Evolutionary conservation across 208 protist genomes (phyloP).

Genomic region (Phytomonas sp.): DNA sequence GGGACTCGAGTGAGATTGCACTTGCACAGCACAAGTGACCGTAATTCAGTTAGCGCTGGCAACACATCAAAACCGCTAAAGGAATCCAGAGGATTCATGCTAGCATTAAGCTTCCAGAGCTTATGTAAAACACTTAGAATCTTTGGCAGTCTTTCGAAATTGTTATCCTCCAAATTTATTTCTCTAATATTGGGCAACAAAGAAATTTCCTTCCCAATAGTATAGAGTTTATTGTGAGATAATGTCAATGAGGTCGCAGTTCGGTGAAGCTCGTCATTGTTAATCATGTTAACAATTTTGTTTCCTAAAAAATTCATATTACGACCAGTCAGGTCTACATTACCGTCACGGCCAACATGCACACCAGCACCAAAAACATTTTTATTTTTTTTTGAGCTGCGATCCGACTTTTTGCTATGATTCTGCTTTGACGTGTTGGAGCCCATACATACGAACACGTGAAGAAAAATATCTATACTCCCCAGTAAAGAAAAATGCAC

Average conservation of each 20-base stretch:
- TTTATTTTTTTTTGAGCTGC: no score
- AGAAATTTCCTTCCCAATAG: conserved; percentile 67
- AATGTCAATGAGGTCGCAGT: conserved; percentile 61
- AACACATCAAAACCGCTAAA: conserved; percentile 38
- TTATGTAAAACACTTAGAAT: conserved; percentile 43
- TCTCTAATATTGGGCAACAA: conserved; percentile 59
- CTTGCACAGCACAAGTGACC: conserved; percentile 39
- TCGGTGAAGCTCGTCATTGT: conserved; percentile 51
- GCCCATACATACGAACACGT: no score
- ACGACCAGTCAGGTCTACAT: conserved; percentile 67
- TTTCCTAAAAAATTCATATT: conserved; percentile 50
- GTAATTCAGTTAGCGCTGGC: conserved; percentile 34
- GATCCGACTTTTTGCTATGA: no score
- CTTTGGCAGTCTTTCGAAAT: conserved; percentile 60
- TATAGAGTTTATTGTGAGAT: conserved; percentile 73
- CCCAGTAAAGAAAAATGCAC: no score
- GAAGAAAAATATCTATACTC: no score
- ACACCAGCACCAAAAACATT: conserved; percentile 71
- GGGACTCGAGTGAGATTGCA: conserved; percentile 50
- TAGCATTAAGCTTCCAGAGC: conserved; percentile 54
- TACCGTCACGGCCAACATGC: conserved; percentile 72
- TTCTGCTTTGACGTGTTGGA: no score
- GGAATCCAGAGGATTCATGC: conserved; percentile 53
- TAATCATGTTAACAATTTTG: conserved; percentile 60
- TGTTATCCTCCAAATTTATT: conserved; percentile 68